Percentiles rank a stretch among this genome's conserved stretches.
These are phyloP conservation scores for Rhytidiadelphus loreus DNA, from an alignment of 225 moss, liverwort and hornwort species.

Conservation along the genomic window DNA sequence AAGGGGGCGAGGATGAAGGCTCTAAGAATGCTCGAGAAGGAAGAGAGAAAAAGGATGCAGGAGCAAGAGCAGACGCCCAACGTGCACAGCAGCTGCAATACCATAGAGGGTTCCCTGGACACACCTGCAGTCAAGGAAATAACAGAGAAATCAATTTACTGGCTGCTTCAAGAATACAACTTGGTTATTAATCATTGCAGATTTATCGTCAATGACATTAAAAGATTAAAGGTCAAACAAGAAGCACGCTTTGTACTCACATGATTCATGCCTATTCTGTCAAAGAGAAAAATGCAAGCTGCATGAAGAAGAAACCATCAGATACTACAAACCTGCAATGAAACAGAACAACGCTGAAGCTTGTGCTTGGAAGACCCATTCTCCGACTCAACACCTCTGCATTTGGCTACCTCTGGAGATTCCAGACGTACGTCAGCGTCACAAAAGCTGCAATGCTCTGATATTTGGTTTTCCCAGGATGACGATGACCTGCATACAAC, in stretches of 20 bases:
- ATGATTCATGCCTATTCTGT: not conserved
- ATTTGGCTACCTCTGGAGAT: conserved; percentile 41
- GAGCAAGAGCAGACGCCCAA: conserved; percentile 54
- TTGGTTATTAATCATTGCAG: not conserved
- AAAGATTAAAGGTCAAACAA: not conserved
- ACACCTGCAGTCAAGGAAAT: conserved; percentile 41
- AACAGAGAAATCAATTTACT: not conserved
- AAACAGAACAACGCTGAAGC: conserved; percentile 49
- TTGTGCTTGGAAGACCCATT: conserved; percentile 35
- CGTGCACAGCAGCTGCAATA: conserved; percentile 84
- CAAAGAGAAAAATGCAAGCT: not conserved
- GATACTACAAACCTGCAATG: conserved; percentile 33
- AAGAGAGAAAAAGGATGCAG: conserved; percentile 59
- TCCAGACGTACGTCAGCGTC: conserved; percentile 36
- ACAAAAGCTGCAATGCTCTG: conserved; percentile 60
- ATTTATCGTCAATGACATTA: not conserved
- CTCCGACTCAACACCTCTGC: conserved; percentile 19
- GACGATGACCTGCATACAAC: conserved; percentile 18
- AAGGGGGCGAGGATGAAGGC: not conserved
- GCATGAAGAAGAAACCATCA: not conserved
- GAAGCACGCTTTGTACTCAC: not conserved
- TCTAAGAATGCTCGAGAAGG: conserved; percentile 35
- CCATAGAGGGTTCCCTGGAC: conserved; percentile 65
- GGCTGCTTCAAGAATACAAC: not conserved
- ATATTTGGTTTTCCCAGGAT: not conserved